Conservation (phyloP, 352 stramenopile species). For the Pythium phragmitis region DNA sequence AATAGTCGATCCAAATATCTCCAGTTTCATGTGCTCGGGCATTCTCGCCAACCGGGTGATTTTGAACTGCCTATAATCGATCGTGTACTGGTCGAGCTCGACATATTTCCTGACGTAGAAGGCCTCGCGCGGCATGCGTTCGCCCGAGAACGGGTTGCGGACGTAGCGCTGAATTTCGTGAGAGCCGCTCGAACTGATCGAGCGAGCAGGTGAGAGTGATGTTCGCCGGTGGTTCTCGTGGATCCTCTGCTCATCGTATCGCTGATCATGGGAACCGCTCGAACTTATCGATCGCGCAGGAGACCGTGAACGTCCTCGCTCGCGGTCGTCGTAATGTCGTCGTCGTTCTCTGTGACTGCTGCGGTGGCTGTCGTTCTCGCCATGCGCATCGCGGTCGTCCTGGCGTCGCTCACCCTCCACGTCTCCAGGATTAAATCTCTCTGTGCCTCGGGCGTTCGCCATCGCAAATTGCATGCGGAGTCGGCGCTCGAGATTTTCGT, state of each 20-base stretch:
- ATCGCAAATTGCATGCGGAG: conserved; percentile 14
- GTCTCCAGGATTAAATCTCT: neutral
- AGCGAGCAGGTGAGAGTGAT: neutral
- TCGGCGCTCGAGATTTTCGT: conserved; percentile 17
- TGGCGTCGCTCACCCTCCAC: neutral
- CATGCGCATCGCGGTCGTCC: neutral
- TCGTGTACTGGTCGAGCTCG: conserved; percentile 15
- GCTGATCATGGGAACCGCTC: neutral
- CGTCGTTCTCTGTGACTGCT: too few species aligned
- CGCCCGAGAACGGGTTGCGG: neutral
- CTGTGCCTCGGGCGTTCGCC: neutral
- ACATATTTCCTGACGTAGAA: conserved; percentile 17
- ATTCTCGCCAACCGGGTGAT: conserved; percentile 7
- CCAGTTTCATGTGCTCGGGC: neutral
- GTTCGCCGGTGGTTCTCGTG: too few species aligned
- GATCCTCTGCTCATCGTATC: too few species aligned
- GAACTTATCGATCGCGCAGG: neutral
- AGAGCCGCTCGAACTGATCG: neutral
- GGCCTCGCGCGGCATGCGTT: neutral
- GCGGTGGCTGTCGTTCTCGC: too few species aligned
- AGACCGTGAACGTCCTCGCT: neutral
- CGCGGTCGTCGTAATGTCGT: neutral
- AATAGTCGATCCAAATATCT: conserved; percentile 13
- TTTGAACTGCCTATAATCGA: neutral
- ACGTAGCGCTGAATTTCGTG: neutral